Base-by-base conservation (phyloP, 495 filamentous ascomycete species). In the Schizothecium vesticola region DNA sequence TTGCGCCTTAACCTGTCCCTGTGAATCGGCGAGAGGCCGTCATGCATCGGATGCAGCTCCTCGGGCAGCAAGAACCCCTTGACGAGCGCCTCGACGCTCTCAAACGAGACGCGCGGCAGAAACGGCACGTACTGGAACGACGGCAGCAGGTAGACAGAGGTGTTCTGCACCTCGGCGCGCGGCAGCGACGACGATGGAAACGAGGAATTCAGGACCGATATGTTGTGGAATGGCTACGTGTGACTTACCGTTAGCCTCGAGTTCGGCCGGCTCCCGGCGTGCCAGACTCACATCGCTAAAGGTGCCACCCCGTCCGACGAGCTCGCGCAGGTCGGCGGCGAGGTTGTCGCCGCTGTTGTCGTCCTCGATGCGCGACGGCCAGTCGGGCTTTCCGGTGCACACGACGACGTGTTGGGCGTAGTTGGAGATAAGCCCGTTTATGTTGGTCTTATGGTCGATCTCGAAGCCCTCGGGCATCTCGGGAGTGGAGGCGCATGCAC, bases 361-460 rank as follows among this genome's bases (percentile, higher is more conserved):
- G 22, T 83, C 82, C 65, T 86, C 84, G 65, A 84, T 97, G 76
- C 77, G 90, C 81, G 75, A 93, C 21, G 84, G 84, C 95, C 95
- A 99, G 76, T 97, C 91, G 23, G 81, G 73, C 66, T 87, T 85
- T 9, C 92, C 92, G 0, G 94, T 97, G 67, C 87, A 91, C 19
- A 97, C 82, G 3, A 99, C 75, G 4, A 97, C 83, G 65, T 98
- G 94, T 70, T 93, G 88, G 21, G 87, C 83, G 76, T 97, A 95
- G n/a, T 81, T 77, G 5, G 90, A 84, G 80, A 97, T 91, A 4
- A 92, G 90, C 21, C 89, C 88, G 72, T 88, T 88, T 58, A 98
- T 77, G 3, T 85, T 79, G 63, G 86, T 88, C 33, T 85, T 77
- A 70, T 85, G 84, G 76, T 97, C 93, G 68, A 97, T 95, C 16